These are phyloP conservation scores for Mallotus repandus DNA, from an alignment of 441 rosid species.

Conservation along the genomic window DNA sequence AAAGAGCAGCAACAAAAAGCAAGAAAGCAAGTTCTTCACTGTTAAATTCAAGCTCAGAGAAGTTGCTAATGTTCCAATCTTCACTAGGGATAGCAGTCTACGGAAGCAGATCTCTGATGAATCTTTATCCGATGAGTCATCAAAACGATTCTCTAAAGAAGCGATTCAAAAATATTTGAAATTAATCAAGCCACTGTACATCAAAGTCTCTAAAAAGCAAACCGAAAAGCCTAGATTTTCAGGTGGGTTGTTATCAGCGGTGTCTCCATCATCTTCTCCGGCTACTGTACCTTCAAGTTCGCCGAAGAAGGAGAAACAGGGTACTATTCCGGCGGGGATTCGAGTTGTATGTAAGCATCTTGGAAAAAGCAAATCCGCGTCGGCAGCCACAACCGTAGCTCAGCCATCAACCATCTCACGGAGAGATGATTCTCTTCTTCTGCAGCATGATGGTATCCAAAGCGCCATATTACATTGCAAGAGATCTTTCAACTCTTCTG, in stretches of 20 bases:
- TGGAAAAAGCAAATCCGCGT: slow-evolving; percentile 66
- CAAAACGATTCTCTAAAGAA: slow-evolving; percentile 55
- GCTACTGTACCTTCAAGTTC: slow-evolving; percentile 16
- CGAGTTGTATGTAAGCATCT: slow-evolving; percentile 64
- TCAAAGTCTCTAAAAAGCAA: slow-evolving; percentile 59
- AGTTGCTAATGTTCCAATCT: slow-evolving; percentile 48
- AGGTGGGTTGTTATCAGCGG: slow-evolving; percentile 27
- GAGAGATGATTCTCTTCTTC: slow-evolving; percentile 84
- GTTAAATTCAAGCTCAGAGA: slow-evolving; percentile 70
- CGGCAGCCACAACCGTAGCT: slow-evolving; percentile 22
- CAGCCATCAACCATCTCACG: slow-evolving; percentile 34
- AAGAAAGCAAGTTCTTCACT: slow-evolving; percentile 36
- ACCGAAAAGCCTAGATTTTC: slow-evolving; percentile 48
- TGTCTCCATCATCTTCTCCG: slow-evolving; percentile 27
- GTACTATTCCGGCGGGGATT: slow-evolving; percentile 60
- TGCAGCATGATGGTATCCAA: slow-evolving; percentile 86
- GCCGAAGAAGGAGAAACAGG: slow-evolving; percentile 38
- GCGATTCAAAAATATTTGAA: slow-evolving; percentile 72
- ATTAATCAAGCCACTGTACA: slow-evolving; percentile 76
- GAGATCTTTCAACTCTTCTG: slow-evolving; percentile 64
- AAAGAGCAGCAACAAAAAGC: slow-evolving; percentile 16
- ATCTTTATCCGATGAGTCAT: slow-evolving; percentile 32
- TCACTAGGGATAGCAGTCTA: slow-evolving; percentile 60
- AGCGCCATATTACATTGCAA: slow-evolving; percentile 95
- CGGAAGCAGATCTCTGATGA: slow-evolving; percentile 25